Evolutionary conservation across 2,329 filamentous ascomycete species (phyloP).

Genomic region (Didymella arachidicola): DNA sequence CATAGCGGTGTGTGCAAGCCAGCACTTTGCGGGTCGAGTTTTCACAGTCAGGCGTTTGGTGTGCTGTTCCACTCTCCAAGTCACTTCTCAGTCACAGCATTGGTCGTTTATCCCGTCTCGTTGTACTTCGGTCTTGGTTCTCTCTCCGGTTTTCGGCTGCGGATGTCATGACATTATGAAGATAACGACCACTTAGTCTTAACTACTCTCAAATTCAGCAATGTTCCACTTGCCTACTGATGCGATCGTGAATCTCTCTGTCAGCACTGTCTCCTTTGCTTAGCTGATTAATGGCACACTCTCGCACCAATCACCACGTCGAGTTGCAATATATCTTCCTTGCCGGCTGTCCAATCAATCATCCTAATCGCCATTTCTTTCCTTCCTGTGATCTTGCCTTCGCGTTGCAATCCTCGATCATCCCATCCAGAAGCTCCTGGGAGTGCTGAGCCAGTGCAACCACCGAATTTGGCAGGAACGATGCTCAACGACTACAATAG

Average conservation of each 20-base stretch:
- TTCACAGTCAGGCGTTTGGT: conserved; percentile 27
- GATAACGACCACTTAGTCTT: conserved; percentile 36
- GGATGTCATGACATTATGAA: conserved; percentile 39
- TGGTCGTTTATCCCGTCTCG: conserved; percentile 21
- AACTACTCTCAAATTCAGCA: conserved; percentile 18
- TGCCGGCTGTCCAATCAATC: background rate
- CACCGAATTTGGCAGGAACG: too few relatives aligned
- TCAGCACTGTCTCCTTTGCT: background rate
- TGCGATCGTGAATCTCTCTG: background rate
- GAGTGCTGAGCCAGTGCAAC: too few relatives aligned
- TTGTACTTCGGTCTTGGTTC: conserved; percentile 32
- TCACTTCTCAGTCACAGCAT: conserved; percentile 25
- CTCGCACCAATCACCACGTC: too few relatives aligned
- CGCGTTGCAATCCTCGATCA: too few relatives aligned
- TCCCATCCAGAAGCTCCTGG: too few relatives aligned
- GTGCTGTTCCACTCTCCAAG: conserved; percentile 25
- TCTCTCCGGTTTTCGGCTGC: conserved; percentile 29
- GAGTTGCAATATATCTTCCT: background rate
- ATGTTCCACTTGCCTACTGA: background rate
- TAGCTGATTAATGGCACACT: background rate
- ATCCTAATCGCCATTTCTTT: background rate
- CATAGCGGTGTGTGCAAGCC: conserved; percentile 25
- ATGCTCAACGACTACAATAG: too few relatives aligned
- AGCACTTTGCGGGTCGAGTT: conserved; percentile 25
- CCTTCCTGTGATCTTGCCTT: too few relatives aligned